Evolutionary conservation across 495 filamentous ascomycete species (phyloP), one percentile per base, ranked within the genome.

Genomic region (Podospora pseudopauciseta): DNA sequence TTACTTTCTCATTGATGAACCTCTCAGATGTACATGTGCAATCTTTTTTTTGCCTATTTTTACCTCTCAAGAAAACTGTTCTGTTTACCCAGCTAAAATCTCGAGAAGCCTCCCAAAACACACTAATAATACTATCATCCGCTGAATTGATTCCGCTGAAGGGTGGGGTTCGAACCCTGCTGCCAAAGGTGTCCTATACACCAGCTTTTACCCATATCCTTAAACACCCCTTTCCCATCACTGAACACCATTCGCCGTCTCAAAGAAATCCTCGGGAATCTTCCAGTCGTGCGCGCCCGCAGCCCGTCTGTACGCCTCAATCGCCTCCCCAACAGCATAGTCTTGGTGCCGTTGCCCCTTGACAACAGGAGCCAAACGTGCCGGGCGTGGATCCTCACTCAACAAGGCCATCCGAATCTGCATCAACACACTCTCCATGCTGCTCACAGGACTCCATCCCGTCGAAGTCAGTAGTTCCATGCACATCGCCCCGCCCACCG

Each of bases 381-480:
- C 94, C 0, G 93, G 92, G n/a, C 77, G 78, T 0, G 91, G 90
- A 0, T 94, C 90, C 3, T 80, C 76, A 56, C 76, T 86, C 30
- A 81, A 86, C n/a, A 97, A 84, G 2, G 92, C 92, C 77, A 97
- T 76, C 15, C 91, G 86, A 53, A 97, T 88, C 79, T 97, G 93
- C 64, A 96, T 75, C 9, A 97, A 78, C 4, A 97, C 88, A 62
- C 84, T 89, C 79, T 97, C 94, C 67, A 97, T 86, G 28, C 84
- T 87, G 64, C 82, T 86, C 0, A 85, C 89, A 0, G 90, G 87
- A 18, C 84, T 86, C 94, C 94, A 97, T 15, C 94, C 94, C 11
- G 86, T 82, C 72, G 89, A 91, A 2, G 94, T 97, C 49, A 97
- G 84, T 6, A 97, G 82, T 78, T 97, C 90, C 91, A 97, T 93